Conservation (phyloP, 2,329 filamentous ascomycete species). For the Teratosphaeria zuluensis region DNA sequence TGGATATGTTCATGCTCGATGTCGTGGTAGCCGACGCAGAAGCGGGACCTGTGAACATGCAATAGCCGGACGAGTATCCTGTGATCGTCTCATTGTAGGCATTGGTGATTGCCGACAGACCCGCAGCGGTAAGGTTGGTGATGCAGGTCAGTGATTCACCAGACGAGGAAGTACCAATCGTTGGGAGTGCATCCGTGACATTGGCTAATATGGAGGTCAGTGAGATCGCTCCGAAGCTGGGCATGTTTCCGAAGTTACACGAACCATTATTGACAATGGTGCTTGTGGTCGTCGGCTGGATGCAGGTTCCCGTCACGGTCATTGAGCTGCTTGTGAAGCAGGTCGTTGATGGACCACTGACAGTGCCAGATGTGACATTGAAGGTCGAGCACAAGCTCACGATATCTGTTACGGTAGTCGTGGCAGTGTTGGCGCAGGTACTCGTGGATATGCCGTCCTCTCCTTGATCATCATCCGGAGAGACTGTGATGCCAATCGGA, state of each 20-base stretch:
- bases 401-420: background rate
- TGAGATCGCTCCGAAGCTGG: background rate
- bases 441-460: background rate
- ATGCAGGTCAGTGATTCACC: background rate
- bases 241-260: background rate
- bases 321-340: background rate
- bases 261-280: background rate
- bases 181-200: background rate
- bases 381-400: background rate
- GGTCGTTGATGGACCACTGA: background rate
- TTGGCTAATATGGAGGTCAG: background rate
- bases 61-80: background rate
- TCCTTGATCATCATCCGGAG: background rate
- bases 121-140: background rate
- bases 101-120: background rate
- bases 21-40: background rate
- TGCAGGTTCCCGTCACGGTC: background rate
- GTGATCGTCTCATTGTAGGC: background rate
- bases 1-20: background rate
- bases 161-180: background rate
- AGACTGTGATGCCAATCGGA: background rate
- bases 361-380: background rate
- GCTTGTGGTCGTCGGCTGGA: background rate
- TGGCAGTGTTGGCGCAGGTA: background rate
- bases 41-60: background rate